Percentiles rank a stretch among this genome's conserved stretches.
Conservation (phyloP, 2,329 filamentous ascomycete genomes). For the Aspergillus sp. region DNA sequence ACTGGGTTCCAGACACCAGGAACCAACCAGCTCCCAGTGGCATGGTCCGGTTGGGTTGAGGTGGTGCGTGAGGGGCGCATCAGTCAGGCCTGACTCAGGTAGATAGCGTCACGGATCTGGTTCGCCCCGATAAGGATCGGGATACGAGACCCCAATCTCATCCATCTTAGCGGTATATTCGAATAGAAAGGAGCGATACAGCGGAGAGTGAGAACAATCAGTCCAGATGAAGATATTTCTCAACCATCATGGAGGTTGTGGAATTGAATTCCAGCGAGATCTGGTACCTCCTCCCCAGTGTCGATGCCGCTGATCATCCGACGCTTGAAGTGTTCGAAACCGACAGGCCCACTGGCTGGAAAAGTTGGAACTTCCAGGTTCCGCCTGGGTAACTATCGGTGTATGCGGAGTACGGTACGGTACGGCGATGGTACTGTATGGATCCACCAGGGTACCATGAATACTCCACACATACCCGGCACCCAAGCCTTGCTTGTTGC, state of each 20-base stretch:
- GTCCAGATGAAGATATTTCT: too few species aligned
- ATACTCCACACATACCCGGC: background rate
- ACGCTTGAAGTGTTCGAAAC: slow-evolving; percentile 16
- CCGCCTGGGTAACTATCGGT: background rate
- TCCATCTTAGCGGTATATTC: too few species aligned
- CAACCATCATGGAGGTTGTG: too few species aligned
- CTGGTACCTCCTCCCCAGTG: slow-evolving; percentile 15
- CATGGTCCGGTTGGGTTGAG: background rate
- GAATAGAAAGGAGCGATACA: background rate
- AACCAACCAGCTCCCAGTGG: background rate
- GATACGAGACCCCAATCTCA: too few species aligned
- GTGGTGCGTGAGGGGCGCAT: background rate
- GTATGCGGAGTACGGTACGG: background rate
- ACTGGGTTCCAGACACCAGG: slow-evolving; percentile 2
- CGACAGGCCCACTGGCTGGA: slow-evolving; percentile 7
- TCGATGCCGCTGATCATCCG: slow-evolving; percentile 25
- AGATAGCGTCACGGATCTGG: too few species aligned
- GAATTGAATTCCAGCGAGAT: too few species aligned
- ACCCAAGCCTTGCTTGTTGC: too few species aligned
- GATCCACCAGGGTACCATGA: background rate
- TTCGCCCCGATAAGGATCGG: background rate
- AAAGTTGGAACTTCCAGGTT: slow-evolving; percentile 1
- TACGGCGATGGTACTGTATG: background rate
- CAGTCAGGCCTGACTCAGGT: too few species aligned
- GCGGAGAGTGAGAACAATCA: too few species aligned